Base-by-base conservation (phyloP, 768 basidiomycete genomes). In the Suillus subaureus region DNA sequence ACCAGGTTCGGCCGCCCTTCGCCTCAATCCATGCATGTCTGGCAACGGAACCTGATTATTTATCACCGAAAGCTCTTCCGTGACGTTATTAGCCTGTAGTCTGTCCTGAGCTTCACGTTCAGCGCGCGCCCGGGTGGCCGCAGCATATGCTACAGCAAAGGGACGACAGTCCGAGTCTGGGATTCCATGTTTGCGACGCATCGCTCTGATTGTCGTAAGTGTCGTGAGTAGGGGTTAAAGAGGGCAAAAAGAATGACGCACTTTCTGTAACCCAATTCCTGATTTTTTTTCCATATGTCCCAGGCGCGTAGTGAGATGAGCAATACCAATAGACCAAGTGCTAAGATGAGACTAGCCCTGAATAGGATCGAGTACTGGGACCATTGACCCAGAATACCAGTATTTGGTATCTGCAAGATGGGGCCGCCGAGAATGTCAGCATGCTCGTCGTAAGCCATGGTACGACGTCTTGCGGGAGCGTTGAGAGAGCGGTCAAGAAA, bases 101-200 rank as follows among this genome's bases (percentile, higher is more conserved):
- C 77, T 69, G 74, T 79, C 75, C 58, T 79, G 78, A 61, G 81
- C 82, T 69, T 84, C 79, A 62, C 76, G 77, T 70, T 90, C 85
- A 71, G 86, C 82, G 67, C 85, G 84, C 55, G 83, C 79, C 63
- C 82, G 82, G 67, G 83, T 78, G 45, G 87, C 89, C 65, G 90
- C 91, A 69, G 91, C 85, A 77, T 91, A 92, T n/a, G 93, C 93
- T 68, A 94, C 90, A 75, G 90, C 91, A 82, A 94, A 94, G 15
- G 93, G 91, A 39, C 93, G 84, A 68, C 87, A 83, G 80, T 94
- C 93, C 64, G 82, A 83, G 80, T 94, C 93, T 21, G 93, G 93
- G 66, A 94, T 94, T 55, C 93, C 93, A 72, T 93, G 87, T 78
- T 85, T 82, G 69, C 93, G 81, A 66, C 93, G 87, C 82, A 88